Percentiles rank a stretch among this genome's conserved stretches.
Evolutionary conservation across 805 yeast genomes (phyloP).

Genomic region (Zygotorulaspora florentina): DNA sequence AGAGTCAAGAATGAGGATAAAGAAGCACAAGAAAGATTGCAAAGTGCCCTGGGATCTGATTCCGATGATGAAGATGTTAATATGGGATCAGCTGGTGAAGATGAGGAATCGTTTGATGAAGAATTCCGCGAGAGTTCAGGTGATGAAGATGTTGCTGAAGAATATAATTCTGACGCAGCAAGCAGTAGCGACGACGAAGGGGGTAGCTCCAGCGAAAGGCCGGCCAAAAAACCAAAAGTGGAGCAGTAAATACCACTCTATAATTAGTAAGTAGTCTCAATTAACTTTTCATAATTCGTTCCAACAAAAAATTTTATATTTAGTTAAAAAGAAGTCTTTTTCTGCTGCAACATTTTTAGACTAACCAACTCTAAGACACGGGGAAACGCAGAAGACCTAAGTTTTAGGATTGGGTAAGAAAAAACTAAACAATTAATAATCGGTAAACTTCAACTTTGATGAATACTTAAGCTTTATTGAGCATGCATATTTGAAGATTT

Average conservation of each 20-base stretch:
- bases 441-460: no score
- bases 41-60: slow-evolving; percentile 66
- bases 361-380: no score
- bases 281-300: neutral
- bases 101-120: slow-evolving; percentile 77
- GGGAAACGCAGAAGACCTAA: slow-evolving; percentile 2
- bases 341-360: neutral
- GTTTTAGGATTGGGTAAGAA: no score
- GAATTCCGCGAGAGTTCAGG: slow-evolving; percentile 59
- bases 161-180: slow-evolving; percentile 63
- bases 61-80: slow-evolving; percentile 45
- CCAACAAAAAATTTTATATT: no score
- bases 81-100: slow-evolving; percentile 73
- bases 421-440: no score
- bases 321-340: neutral
- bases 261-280: no score
- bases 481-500: neutral
- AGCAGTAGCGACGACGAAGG: slow-evolving; percentile 31
- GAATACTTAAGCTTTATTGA: no score
- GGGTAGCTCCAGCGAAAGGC: slow-evolving; percentile 34
- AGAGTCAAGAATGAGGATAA: slow-evolving; percentile 84
- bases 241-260: slow-evolving; percentile 7
- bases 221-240: slow-evolving; percentile 37
- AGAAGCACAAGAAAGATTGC: slow-evolving; percentile 76
- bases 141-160: slow-evolving; percentile 75